Conservation (phyloP, 1,284 basidiomycete genomes). For the Omphalotus olearius region DNA sequence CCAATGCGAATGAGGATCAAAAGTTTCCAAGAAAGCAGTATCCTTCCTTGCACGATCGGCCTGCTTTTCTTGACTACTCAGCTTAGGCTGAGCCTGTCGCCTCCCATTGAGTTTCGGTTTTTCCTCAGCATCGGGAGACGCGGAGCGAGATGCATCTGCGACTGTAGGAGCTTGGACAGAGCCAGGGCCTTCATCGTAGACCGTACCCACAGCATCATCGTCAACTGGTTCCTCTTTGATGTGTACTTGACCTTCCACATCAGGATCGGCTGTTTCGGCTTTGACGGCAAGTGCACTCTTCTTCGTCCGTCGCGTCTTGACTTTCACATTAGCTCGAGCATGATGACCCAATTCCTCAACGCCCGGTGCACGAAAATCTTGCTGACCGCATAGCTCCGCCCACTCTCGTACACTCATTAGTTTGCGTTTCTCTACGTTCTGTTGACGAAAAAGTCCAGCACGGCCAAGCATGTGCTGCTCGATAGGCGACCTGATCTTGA, state of each 20-base stretch:
- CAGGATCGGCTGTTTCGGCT: conserved; percentile 31
- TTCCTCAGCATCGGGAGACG: conserved; percentile 17
- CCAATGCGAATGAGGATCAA: conserved; percentile 73
- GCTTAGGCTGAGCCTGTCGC: conserved; percentile 41
- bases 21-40: conserved; percentile 60
- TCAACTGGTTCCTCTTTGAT: conserved; percentile 36
- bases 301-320: conserved; percentile 31
- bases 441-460: conserved; percentile 83
- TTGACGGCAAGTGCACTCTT: conserved; percentile 28
- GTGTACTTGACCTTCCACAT: conserved; percentile 27
- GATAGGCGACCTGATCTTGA: conserved; percentile 84
- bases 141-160: background rate
- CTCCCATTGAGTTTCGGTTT: conserved; percentile 40
- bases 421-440: conserved; percentile 87
- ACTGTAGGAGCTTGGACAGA: background rate
- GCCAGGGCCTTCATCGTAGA: conserved; percentile 15
- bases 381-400: conserved; percentile 74
- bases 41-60: conserved; percentile 55
- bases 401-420: conserved; percentile 83
- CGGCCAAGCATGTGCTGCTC: conserved; percentile 89
- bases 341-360: conserved; percentile 62
- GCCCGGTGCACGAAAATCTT: conserved; percentile 66
- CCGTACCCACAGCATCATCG: conserved; percentile 21
- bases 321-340: conserved; percentile 37
- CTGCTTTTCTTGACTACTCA: conserved; percentile 48